Percentiles rank a stretch among this genome's conserved stretches.
Conservation (phyloP, 176 grass and related monocot species). For the Microstegium vimineum region DNA sequence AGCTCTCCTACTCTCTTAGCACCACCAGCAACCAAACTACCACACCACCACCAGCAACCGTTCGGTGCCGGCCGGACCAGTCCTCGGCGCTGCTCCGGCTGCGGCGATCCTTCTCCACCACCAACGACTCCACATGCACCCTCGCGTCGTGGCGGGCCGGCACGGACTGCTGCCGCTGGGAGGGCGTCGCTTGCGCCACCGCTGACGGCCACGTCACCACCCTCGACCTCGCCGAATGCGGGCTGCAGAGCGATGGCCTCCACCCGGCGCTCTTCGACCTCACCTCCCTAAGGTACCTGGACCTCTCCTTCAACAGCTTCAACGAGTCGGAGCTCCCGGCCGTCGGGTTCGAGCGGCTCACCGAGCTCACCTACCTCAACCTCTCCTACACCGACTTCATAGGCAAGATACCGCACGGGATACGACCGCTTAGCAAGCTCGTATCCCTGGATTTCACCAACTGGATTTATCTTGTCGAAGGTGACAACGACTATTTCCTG, state of each 20-base stretch:
- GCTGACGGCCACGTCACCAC: constrained; percentile 21
- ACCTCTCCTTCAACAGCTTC: constrained; percentile 36
- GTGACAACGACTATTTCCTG: not conserved
- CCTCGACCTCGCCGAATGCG: constrained; percentile 28
- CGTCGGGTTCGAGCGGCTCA: constrained; percentile 33
- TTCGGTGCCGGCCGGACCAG: not conserved
- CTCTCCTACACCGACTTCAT: constrained; percentile 36
- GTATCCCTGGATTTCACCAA: constrained; percentile 41
- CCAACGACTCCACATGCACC: not conserved
- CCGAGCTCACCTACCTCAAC: constrained; percentile 48
- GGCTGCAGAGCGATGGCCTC: constrained; percentile 2
- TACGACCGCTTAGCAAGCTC: constrained; percentile 28
- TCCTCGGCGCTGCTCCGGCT: constrained; percentile 26
- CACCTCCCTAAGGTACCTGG: constrained; percentile 30
- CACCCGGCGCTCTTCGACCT: constrained; percentile 34
- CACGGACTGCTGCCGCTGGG: constrained; percentile 17
- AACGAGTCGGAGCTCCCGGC: not conserved
- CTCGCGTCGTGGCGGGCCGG: not conserved
- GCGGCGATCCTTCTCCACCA: constrained; percentile 36
- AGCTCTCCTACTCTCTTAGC: not conserved
- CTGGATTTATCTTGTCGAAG: not conserved
- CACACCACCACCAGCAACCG: not conserved
- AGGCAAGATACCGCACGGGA: constrained; percentile 28
- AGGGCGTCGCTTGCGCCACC: not conserved
- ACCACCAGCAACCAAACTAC: not conserved